Base-by-base conservation (phyloP, 1,139 yeast genomes). In the Pneumocystis murina region DNA sequence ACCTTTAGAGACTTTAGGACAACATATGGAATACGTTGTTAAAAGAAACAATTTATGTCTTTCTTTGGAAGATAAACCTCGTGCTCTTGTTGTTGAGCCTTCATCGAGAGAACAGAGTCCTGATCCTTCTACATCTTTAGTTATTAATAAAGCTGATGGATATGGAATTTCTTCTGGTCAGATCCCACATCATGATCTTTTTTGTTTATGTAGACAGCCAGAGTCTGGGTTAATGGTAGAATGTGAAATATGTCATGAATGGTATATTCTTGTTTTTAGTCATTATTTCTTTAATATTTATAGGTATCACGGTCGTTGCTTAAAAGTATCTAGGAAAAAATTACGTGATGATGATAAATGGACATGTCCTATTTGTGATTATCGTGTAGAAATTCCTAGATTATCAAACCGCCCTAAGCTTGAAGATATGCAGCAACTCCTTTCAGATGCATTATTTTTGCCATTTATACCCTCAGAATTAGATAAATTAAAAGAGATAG, bases 171-270 rank as follows among this genome's bases (percentile, higher is more conserved):
- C 38, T 61, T 75, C 72, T 38, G 68, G 69, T n/a, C 72, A 71
- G 62, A 61, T 30, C 8, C 30, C 63, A 8, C 55, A 48, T 48
- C 64, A 67, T 10, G 69, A 70, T 6, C 68, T 71, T 28, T 87
- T 84, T 71, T 88, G 96, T 72, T 74, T 85, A 62, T 88, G 96
- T 73, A 80, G 95, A 59, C 81, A 79, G 64, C 75, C 77, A 30
- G 95, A 87, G 70, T 79, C 78, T 65, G 92, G 90, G 1, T 71
- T 75, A 59, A 87, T 88, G 95, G 81, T 87, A 61, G 88, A 84
- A 69, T 89, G 96, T 74, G 94, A 86, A 67, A 73, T 73, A 38
- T 88, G 96, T 72, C 80, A 82, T 62, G 95, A 87, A 71, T 86
- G 94, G 94, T 88, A 83, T 71, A 39, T 38, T 30, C 28, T 58